Evolutionary conservation across 352 stramenopile genomes (phyloP).

Genomic region (Phytophthora meadii): DNA sequence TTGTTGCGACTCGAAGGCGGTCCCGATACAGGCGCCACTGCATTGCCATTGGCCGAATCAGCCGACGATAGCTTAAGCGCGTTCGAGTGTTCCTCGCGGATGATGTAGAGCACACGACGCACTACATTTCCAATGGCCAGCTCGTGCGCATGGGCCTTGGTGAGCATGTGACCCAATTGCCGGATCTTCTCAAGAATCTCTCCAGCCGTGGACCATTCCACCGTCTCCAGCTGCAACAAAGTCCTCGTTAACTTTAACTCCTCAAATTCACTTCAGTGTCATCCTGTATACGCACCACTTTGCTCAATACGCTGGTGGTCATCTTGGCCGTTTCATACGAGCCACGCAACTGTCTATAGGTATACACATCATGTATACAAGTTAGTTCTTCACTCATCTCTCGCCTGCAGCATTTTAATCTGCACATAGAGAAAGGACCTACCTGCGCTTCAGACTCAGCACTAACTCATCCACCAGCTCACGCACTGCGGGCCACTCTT

Average conservation of each 20-base stretch:
- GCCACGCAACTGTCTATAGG: constrained; percentile 63
- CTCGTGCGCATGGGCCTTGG: constrained; percentile 81
- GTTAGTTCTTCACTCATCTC: constrained; percentile 6
- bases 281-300: constrained; percentile 58
- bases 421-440: constrained; percentile 2
- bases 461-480: constrained; percentile 76
- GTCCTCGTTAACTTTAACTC: not conserved
- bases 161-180: constrained; percentile 83
- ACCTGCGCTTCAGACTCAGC: constrained; percentile 83
- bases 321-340: constrained; percentile 86
- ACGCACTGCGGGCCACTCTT: constrained; percentile 78
- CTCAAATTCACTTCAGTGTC: constrained; percentile 10
- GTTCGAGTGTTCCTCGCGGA: constrained; percentile 87
- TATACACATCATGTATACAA: constrained; percentile 5
- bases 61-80: constrained; percentile 61
- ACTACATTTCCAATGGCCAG: constrained; percentile 91
- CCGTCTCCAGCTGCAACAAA: constrained; percentile 65
- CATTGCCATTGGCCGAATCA: constrained; percentile 15
- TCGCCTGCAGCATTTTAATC: not conserved
- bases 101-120: constrained; percentile 89
- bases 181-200: constrained; percentile 90
- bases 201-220: constrained; percentile 78
- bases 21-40: constrained; percentile 18
- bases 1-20: constrained; percentile 54
- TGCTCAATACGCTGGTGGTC: constrained; percentile 74